Evolutionary conservation across 2,329 filamentous ascomycete genomes (phyloP), one percentile per base, ranked within the genome.

Genomic region (Rhynchosporium secalis): DNA sequence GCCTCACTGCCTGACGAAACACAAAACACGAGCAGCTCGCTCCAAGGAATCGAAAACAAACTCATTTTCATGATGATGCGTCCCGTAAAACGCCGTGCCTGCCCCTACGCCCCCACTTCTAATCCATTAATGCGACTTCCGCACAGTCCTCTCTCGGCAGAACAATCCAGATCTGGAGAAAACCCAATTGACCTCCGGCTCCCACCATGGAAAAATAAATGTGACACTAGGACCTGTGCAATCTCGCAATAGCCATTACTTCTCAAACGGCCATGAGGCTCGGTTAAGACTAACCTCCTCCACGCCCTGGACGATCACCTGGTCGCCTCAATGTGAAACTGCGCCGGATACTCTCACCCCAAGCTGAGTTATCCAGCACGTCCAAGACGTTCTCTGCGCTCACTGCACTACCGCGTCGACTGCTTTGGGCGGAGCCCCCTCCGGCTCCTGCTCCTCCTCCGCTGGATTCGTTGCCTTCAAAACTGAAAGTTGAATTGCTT

Each of bases 261-360:
- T 63, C 55, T 64, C 56, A 68, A 65, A 67, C 64, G 28, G 12
- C 48, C 26, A 48, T 64, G 64, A 64, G 62, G 52, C 60, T 64
- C 65, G 61, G 62, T 67, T 61, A 61, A 52, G 60, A 60, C n/a
- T 45, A 49, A 36, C 58, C 52, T 58, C 63, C 65, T 62, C 65
- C 65, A 59, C 63, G 58, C 64, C 61, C 64, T 57, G 78, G 75
- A 62, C 65, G 62, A 60, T 62, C 58, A 64, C 60, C 64, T 56
- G 78, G 75, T 66, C 84, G 79, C 70, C 80, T 81, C 71, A 80
- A 83, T 58, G 92, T 96, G 69, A 95, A 92, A 77, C 92, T 96
- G 65, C 92, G 84, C 66, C 92, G 83, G 67, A 97, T 92, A 79
- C 91, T 96, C 77, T 96, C 91, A 57, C 94, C 91, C 94, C 94